Evolutionary conservation across 352 stramenopile species (phyloP).

Genomic region (Globisporangium carolinianum): DNA sequence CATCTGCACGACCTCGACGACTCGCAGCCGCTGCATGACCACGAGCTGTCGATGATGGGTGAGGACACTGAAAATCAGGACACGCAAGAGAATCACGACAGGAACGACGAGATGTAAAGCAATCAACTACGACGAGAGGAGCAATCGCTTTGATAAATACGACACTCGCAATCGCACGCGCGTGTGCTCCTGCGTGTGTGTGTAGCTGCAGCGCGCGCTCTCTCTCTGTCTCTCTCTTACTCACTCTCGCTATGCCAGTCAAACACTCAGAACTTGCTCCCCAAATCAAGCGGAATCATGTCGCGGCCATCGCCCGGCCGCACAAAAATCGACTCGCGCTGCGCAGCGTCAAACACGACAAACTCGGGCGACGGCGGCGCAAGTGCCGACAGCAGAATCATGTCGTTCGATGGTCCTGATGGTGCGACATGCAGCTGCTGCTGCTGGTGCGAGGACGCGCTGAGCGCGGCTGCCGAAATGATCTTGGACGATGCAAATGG

Average conservation of each 20-base stretch:
- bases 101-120: no score
- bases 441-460: slow-evolving; percentile 3
- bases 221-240: no score
- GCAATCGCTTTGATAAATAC: no score
- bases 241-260: background rate
- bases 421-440: background rate
- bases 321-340: slow-evolving; percentile 23
- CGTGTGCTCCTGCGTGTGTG: no score
- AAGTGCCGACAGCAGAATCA: slow-evolving; percentile 20
- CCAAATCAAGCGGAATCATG: slow-evolving; percentile 54
- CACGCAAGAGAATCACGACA: no score
- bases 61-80: no score
- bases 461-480: slow-evolving; percentile 8
- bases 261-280: slow-evolving; percentile 5
- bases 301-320: slow-evolving; percentile 26
- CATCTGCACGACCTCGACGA: no score
- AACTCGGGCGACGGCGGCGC: slow-evolving; percentile 23
- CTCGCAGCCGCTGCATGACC: no score
- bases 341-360: slow-evolving; percentile 33
- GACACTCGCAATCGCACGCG: no score
- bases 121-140: no score
- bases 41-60: no score
- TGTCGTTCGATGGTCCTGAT: slow-evolving; percentile 11
- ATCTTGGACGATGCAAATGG: slow-evolving; percentile 10
- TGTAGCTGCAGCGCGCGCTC: background rate